phyloP scores from a whole-genome alignment of 768 basidiomycete genomes.

The Kwoniella europaea region DNA sequence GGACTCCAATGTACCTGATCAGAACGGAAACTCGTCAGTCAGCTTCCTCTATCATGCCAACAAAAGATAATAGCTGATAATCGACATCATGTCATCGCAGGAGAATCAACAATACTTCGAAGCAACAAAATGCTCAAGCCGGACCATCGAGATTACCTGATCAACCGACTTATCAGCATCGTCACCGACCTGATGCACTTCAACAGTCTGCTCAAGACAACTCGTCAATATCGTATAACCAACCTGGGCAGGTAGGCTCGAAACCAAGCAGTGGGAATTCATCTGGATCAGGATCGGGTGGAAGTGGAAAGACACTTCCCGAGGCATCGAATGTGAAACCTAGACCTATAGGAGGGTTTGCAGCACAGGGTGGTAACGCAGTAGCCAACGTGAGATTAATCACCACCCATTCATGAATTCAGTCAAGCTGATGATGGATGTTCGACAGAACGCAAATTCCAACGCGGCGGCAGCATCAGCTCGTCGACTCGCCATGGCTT shows the following conservation, averaged over 20 bases:
- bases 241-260: background rate
- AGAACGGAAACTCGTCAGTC: slow-evolving; percentile 12
- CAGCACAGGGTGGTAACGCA: background rate
- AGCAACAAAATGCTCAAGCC: slow-evolving; percentile 9
- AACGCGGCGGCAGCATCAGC: slow-evolving; percentile 17
- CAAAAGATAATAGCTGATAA: background rate
- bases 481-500: slow-evolving; percentile 23
- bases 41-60: background rate
- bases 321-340: background rate
- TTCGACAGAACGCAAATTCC: background rate
- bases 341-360: slow-evolving; percentile 14
- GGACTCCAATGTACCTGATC: slow-evolving; percentile 4
- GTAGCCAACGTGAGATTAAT: background rate
- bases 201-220: slow-evolving; percentile 3
- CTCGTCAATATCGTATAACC: background rate
- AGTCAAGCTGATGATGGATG: background rate
- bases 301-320: background rate
- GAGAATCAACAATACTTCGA: background rate
- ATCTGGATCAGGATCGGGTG: background rate
- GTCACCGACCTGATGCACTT: slow-evolving; percentile 41
- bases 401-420: background rate
- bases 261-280: slow-evolving; percentile 21
- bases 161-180: slow-evolving; percentile 40
- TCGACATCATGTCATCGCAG: background rate
- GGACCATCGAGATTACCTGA: slow-evolving; percentile 12